A percentile compares a stretch with the other conserved stretches of the same genome.
Evolutionary conservation across 2,329 filamentous ascomycete species (phyloP).

Genomic region (Botrytis paeoniae): DNA sequence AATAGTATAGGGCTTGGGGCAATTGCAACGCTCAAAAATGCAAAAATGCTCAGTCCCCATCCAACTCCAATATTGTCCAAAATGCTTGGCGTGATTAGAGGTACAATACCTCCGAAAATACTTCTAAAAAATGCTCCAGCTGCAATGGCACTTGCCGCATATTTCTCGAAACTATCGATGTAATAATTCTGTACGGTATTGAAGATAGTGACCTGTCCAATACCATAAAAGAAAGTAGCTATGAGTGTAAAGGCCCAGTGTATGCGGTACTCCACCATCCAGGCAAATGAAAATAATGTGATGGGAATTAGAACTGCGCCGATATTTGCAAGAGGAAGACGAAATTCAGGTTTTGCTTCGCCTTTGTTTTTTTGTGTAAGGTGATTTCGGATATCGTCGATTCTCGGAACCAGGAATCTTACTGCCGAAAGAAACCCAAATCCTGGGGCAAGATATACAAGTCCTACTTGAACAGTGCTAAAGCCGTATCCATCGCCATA

Average conservation of each 20-base stretch:
- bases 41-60: conserved; percentile 50
- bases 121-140: conserved; percentile 48
- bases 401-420: conserved; percentile 41
- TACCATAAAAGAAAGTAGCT: conserved; percentile 47
- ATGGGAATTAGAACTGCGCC: conserved; percentile 53
- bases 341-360: conserved; percentile 39
- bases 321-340: conserved; percentile 48
- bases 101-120: conserved; percentile 47
- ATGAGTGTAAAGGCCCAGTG: conserved; percentile 58
- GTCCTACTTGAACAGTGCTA: conserved; percentile 43
- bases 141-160: conserved; percentile 49
- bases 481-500: conserved; percentile 46
- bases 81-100: conserved; percentile 44
- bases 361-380: conserved; percentile 43
- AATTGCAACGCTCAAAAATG: conserved; percentile 44
- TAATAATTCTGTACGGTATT: conserved; percentile 55
- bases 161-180: conserved; percentile 50
- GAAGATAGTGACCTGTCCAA: conserved; percentile 52
- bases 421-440: conserved; percentile 39
- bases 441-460: conserved; percentile 46
- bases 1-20: conserved; percentile 50
- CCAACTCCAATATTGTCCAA: conserved; percentile 47
- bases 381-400: conserved; percentile 47
- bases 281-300: conserved; percentile 60
- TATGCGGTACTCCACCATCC: conserved; percentile 51